These are phyloP conservation scores for Fonsecaea monophora DNA, from an alignment of 2,329 filamentous ascomycete genomes.

Conservation along the genomic window DNA sequence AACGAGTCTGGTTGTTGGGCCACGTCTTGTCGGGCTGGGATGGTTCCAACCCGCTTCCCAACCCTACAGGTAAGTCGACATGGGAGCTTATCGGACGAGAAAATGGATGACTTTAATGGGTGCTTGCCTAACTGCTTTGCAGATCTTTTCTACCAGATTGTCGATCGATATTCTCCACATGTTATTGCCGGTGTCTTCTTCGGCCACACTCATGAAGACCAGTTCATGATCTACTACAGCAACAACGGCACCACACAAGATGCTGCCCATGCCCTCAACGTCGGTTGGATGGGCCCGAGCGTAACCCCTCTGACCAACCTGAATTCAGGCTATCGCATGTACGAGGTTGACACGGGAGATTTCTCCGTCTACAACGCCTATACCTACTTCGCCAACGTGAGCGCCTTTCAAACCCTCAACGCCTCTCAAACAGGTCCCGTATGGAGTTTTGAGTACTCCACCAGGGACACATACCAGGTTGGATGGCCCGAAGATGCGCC, in stretches of 20 bases:
- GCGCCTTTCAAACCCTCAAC: conserved; percentile 49
- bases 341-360: conserved; percentile 61
- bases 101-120: neutral
- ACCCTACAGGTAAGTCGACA: conserved; percentile 56
- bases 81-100: conserved; percentile 42
- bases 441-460: conserved; percentile 60
- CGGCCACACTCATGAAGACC: conserved; percentile 63
- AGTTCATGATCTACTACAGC: conserved; percentile 62
- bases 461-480: conserved; percentile 57
- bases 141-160: conserved; percentile 55
- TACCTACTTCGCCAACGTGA: conserved; percentile 62
- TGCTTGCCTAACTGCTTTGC: conserved; percentile 36
- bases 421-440: conserved; percentile 52
- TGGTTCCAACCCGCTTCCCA: conserved; percentile 60
- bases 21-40: conserved; percentile 65
- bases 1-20: conserved; percentile 62
- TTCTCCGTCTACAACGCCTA: conserved; percentile 63
- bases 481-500: conserved; percentile 58
- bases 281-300: conserved; percentile 60
- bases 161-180: conserved; percentile 62
- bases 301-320: conserved; percentile 63
- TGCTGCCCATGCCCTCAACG: conserved; percentile 53
- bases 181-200: conserved; percentile 63
- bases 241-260: conserved; percentile 57
- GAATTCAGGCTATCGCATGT: conserved; percentile 61